Evolutionary conservation across 257 asterid genomes (phyloP).

Genomic region (Craterostigma plantagineum): DNA sequence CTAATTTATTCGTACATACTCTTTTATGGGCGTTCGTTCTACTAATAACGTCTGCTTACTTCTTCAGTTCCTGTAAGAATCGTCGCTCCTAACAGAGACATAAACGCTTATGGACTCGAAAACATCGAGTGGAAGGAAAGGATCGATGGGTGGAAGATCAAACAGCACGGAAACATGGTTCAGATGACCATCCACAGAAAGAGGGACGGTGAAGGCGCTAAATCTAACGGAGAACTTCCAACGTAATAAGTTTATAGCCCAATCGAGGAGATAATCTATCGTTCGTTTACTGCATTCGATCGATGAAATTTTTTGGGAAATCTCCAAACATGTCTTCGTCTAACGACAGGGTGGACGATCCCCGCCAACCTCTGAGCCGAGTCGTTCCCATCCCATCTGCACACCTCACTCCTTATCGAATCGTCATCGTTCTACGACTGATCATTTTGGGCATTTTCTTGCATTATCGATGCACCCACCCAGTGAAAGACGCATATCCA

Average conservation of each 20-base stretch:
- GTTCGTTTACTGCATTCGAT: too few species aligned
- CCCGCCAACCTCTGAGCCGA: constrained; percentile 63
- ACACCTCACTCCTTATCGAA: constrained; percentile 47
- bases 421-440: constrained; percentile 41
- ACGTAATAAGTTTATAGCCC: too few species aligned
- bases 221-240: constrained; percentile 55
- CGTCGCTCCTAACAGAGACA: constrained; percentile 75
- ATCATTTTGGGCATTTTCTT: constrained; percentile 52
- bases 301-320: too few species aligned
- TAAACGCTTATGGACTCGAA: constrained; percentile 74
- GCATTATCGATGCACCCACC: constrained; percentile 51
- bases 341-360: constrained; percentile 44
- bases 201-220: constrained; percentile 60
- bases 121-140: constrained; percentile 87
- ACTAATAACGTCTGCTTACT: constrained; percentile 5
- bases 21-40: neutral
- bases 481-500: constrained; percentile 56
- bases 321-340: neutral
- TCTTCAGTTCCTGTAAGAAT: constrained; percentile 66
- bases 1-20: neutral
- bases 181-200: constrained; percentile 45
- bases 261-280: too few species aligned
- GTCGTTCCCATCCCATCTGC: constrained; percentile 38
- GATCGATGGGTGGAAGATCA: constrained; percentile 67
- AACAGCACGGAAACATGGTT: constrained; percentile 37